Evolutionary conservation across 371 early-diverging fungal genomes (phyloP).

Genomic region (Circinella umbellata): DNA sequence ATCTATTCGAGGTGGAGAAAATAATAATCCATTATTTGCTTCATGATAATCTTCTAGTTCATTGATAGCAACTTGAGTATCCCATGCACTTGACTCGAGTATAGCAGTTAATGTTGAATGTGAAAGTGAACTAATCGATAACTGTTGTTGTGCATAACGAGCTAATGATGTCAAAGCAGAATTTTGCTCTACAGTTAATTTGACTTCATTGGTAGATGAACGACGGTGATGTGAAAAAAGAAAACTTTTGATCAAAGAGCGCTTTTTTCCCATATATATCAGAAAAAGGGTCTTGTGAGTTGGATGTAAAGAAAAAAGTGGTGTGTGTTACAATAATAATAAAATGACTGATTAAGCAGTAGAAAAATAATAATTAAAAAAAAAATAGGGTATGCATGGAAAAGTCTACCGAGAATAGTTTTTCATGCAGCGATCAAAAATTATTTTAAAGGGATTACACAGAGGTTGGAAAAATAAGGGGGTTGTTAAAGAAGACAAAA

Average conservation of each 20-base stretch:
- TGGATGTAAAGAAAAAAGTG: no score
- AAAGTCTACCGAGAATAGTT: no score
- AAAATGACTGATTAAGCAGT: no score
- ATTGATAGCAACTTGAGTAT: constrained; percentile 21
- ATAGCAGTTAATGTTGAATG: constrained; percentile 2
- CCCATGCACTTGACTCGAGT: constrained; percentile 34
- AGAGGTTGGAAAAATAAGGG: no score
- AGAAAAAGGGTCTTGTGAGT: no score
- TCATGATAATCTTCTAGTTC: constrained; percentile 41
- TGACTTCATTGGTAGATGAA: not conserved
- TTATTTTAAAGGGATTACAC: no score
- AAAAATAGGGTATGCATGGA: no score
- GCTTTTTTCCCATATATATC: constrained; percentile 2
- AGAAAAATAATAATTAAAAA: no score
- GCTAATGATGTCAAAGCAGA: constrained; percentile 9
- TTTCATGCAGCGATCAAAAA: no score
- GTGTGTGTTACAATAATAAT: no score
- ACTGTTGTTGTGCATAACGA: constrained; percentile 26
- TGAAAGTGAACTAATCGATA: constrained; percentile 22
- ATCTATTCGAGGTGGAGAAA: constrained; percentile 2
- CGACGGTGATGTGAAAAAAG: constrained; percentile 2
- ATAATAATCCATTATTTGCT: constrained; percentile 34
- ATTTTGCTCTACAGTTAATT: constrained; percentile 2
- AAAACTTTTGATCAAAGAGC: constrained; percentile 1
- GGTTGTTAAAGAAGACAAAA: no score